Percentiles rank a stretch among this genome's conserved stretches.
Evolutionary conservation across 257 asterid genomes (phyloP).

Genomic region (Cruciata laevipes): DNA sequence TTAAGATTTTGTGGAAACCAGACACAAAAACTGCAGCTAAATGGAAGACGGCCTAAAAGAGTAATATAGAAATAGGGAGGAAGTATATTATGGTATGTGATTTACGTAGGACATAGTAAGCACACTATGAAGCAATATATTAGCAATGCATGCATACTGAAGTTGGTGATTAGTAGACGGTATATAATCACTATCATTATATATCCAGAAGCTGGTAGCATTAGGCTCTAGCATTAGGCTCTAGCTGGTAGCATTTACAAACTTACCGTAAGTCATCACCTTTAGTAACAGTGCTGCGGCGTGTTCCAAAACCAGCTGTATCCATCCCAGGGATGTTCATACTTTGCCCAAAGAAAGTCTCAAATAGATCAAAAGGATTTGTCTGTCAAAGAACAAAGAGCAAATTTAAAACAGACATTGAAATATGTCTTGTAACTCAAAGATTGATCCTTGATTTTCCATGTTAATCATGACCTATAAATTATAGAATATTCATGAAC

Average conservation of each 20-base stretch:
- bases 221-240: slow-evolving; percentile 9
- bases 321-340: slow-evolving; percentile 88
- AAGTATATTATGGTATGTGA: background rate
- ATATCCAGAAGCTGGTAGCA: background rate
- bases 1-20: background rate
- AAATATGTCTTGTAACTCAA: background rate
- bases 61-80: background rate
- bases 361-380: slow-evolving; percentile 96
- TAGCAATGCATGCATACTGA: background rate
- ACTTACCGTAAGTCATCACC: slow-evolving; percentile 99
- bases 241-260: slow-evolving; percentile 18
- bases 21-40: background rate
- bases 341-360: slow-evolving; percentile 92
- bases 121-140: background rate
- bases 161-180: background rate
- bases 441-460: background rate
- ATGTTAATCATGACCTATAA: background rate
- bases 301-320: slow-evolving; percentile 64
- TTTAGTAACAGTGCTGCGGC: slow-evolving; percentile 72
- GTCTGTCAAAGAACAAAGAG: slow-evolving; percentile 43
- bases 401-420: background rate
- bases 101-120: background rate
- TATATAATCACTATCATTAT: background rate
- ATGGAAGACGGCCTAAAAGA: background rate
- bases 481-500: background rate